phyloP scores from a whole-genome alignment of 2,329 filamentous ascomycete species.

The Pyricularia pennisetigena region DNA sequence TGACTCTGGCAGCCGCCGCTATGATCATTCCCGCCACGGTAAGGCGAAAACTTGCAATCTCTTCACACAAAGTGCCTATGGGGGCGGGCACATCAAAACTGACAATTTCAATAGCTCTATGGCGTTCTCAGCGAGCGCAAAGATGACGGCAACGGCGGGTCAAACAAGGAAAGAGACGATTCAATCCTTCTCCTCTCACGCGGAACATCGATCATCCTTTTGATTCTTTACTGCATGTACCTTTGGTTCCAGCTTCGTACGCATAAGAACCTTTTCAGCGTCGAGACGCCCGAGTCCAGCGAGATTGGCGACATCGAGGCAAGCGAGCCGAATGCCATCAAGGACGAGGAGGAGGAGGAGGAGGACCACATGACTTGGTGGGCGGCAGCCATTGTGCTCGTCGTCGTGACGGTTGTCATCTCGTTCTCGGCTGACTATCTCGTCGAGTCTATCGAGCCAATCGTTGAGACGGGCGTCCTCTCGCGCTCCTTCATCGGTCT shows the following conservation, averaged over 20 bases:
- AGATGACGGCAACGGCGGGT: neutral
- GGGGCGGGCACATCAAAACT: no score
- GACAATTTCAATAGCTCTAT: slow-evolving; percentile 42
- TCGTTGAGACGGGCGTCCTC: slow-evolving; percentile 49
- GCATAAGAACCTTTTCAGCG: slow-evolving; percentile 57
- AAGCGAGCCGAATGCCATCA: slow-evolving; percentile 4
- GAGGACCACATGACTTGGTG: slow-evolving; percentile 48
- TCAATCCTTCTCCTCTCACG: slow-evolving; percentile 65
- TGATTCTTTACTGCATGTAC: slow-evolving; percentile 67
- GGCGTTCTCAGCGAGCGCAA: slow-evolving; percentile 43
- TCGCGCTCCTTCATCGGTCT: slow-evolving; percentile 70
- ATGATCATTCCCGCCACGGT: slow-evolving; percentile 69
- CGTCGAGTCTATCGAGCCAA: slow-evolving; percentile 61
- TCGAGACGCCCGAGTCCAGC: slow-evolving; percentile 10
- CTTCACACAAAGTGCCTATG: neutral
- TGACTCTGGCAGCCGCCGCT: slow-evolving; percentile 67
- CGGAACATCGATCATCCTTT: slow-evolving; percentile 65
- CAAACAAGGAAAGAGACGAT: slow-evolving; percentile 29
- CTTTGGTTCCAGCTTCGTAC: slow-evolving; percentile 70
- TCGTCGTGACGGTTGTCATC: slow-evolving; percentile 60
- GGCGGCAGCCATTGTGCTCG: slow-evolving; percentile 55
- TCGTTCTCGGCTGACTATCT: slow-evolving; percentile 75
- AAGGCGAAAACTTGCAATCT: slow-evolving; percentile 15
- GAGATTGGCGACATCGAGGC: slow-evolving; percentile 11
- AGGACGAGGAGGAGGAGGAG: slow-evolving; percentile 30